Conservation (phyloP, 2,329 filamentous ascomycete genomes). For the Xylariales sp. region DNA sequence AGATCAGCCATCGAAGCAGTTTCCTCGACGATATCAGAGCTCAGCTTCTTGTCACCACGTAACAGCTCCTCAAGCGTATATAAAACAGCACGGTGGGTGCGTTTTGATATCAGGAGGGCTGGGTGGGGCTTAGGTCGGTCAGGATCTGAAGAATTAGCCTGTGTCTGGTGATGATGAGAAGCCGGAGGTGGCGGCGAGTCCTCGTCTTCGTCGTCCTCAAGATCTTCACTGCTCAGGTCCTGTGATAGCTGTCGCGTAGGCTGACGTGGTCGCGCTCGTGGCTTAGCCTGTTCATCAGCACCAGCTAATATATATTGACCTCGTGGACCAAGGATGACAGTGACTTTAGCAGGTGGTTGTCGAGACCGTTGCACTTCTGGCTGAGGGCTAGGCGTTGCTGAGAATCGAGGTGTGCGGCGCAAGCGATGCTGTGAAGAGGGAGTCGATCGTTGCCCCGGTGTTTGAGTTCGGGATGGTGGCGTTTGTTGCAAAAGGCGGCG, state of each 20-base stretch:
- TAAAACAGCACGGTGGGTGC: constrained; percentile 84
- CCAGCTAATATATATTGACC: constrained; percentile 31
- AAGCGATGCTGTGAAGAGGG: constrained; percentile 44
- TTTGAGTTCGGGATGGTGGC: constrained; percentile 21
- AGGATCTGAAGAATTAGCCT: constrained; percentile 26
- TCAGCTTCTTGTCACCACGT: constrained; percentile 76
- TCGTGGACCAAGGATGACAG: constrained; percentile 43
- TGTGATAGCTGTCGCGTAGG: constrained; percentile 40
- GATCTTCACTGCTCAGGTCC: constrained; percentile 40
- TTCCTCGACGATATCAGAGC: constrained; percentile 79
- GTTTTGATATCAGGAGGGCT: constrained; percentile 66
- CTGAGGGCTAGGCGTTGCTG: constrained; percentile 37
- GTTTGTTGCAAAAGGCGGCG: constrained; percentile 30
- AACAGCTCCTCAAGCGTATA: constrained; percentile 90
- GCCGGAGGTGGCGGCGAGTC: constrained; percentile 29
- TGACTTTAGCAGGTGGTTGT: constrained; percentile 29
- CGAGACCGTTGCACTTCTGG: constrained; percentile 22
- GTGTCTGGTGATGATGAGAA: constrained; percentile 21
- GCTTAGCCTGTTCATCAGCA: constrained; percentile 19
- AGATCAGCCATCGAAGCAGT: constrained; percentile 90
- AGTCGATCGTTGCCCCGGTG: constrained; percentile 36
- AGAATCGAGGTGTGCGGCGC: constrained; percentile 49
- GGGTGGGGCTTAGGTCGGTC: constrained; percentile 38
- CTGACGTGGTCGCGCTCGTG: constrained; percentile 21
- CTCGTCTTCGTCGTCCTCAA: constrained; percentile 38